Evolutionary conservation across 176 grass and related monocot species (phyloP).

Genomic region (Avena atlantica): DNA sequence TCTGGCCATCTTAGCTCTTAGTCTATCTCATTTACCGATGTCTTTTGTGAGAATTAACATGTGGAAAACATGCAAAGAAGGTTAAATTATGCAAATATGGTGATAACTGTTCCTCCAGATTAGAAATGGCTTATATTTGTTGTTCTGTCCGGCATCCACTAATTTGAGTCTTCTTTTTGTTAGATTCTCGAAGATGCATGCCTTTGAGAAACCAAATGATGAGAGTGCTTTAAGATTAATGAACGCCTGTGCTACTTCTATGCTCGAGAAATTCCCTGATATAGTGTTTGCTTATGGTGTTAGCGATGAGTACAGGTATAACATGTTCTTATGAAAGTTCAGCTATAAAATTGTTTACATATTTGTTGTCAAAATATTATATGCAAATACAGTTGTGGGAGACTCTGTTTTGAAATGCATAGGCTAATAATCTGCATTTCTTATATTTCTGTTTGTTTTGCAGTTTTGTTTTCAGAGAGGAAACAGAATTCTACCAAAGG

Average conservation of each 20-base stretch:
- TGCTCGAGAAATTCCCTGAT: constrained; percentile 79
- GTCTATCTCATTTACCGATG: not conserved
- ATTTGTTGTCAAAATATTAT: not conserved
- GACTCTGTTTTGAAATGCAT: constrained; percentile 8
- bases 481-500: constrained; percentile 76
- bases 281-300: constrained; percentile 96
- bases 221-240: constrained; percentile 23
- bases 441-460: constrained; percentile 42
- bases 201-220: constrained; percentile 36
- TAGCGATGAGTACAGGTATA: constrained; percentile 91
- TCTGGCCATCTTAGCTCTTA: not conserved
- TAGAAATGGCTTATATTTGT: constrained; percentile 1
- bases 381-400: not conserved
- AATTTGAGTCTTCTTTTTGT: constrained; percentile 41
- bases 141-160: constrained; percentile 17
- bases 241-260: constrained; percentile 61
- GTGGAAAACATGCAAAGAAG: not conserved
- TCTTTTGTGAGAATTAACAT: not conserved
- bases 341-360: not conserved
- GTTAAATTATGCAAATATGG: not conserved
- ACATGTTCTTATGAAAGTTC: not conserved
- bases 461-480: constrained; percentile 88
- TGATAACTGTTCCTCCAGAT: not conserved
- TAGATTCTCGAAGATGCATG: constrained; percentile 74
- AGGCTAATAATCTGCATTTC: not conserved